A percentile compares a stretch with the other conserved stretches of the same genome.
Evolutionary conservation across 2,329 filamentous ascomycete species (phyloP).

Genomic region (Beauveria rudraprayagi): DNA sequence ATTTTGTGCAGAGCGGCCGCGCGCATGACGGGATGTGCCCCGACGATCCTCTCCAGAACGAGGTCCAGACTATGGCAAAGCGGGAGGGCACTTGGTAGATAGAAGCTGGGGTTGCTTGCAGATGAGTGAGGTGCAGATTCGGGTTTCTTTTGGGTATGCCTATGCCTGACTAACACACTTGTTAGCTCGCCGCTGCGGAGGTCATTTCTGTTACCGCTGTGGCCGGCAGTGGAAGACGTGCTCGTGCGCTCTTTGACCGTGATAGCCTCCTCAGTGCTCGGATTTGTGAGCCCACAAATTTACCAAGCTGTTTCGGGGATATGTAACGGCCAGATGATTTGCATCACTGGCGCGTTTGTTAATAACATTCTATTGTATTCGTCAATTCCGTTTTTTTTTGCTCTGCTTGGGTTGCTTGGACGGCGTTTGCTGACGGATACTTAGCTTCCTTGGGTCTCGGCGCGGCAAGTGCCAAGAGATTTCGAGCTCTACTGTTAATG

Average conservation of each 20-base stretch:
- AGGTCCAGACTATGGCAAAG: background rate
- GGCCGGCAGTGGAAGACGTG: background rate
- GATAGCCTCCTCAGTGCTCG: too few species aligned
- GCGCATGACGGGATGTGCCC: background rate
- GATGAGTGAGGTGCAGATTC: background rate
- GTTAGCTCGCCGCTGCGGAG: background rate
- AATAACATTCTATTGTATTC: too few species aligned
- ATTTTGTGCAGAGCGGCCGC: background rate
- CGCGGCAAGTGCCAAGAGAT: too few species aligned
- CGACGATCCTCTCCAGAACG: background rate
- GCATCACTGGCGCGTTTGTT: too few species aligned
- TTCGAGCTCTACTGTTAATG: too few species aligned
- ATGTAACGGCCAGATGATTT: too few species aligned
- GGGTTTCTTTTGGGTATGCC: background rate
- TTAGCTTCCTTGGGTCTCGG: too few species aligned
- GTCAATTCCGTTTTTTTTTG: too few species aligned
- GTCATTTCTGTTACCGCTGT: background rate
- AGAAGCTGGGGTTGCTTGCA: background rate
- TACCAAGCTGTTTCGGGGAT: too few species aligned
- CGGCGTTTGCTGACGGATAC: too few species aligned
- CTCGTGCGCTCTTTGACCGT: background rate
- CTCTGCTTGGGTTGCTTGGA: too few species aligned
- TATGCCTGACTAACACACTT: background rate
- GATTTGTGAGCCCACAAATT: too few species aligned
- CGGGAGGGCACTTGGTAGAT: background rate